phyloP scores from a whole-genome alignment of 2,329 filamentous ascomycete species.

The Eutypella sp. region DNA sequence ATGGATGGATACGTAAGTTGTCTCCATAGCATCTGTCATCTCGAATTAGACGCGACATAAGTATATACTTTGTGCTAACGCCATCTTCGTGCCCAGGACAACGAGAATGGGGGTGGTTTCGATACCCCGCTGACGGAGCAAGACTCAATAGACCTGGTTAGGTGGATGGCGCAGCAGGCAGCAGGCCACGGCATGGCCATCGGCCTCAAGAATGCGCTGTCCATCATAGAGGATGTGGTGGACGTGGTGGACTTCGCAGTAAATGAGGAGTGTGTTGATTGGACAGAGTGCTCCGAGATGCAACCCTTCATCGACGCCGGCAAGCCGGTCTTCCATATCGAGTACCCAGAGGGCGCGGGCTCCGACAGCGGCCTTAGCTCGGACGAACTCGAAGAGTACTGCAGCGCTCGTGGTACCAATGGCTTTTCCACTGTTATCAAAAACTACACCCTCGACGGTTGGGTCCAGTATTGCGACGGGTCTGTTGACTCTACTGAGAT shows the following conservation, averaged over 20 bases:
- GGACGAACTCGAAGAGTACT: not conserved
- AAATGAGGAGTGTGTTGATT: constrained; percentile 64
- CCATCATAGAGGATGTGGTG: constrained; percentile 47
- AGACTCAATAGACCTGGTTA: constrained; percentile 55
- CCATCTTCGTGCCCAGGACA: not conserved
- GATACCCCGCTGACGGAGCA: constrained; percentile 41
- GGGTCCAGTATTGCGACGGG: not conserved
- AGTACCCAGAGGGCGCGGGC: constrained; percentile 53
- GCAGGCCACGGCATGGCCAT: constrained; percentile 50
- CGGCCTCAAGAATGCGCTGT: constrained; percentile 64
- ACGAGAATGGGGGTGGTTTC: constrained; percentile 59
- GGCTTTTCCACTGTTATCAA: not conserved
- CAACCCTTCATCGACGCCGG: constrained; percentile 50
- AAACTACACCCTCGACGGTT: not conserved
- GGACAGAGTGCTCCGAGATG: constrained; percentile 55
- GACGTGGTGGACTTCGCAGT: constrained; percentile 58
- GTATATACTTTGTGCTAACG: not conserved
- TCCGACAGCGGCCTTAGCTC: not conserved
- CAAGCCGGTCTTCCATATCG: constrained; percentile 70
- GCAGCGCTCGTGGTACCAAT: not conserved
- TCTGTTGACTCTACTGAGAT: not conserved
- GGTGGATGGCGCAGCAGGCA: constrained; percentile 54
- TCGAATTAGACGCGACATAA: not conserved
- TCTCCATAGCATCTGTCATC: not conserved
- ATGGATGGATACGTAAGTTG: constrained; percentile 57